Base-by-base conservation (phyloP, 768 basidiomycete genomes). In the Calvatia gigantea region DNA sequence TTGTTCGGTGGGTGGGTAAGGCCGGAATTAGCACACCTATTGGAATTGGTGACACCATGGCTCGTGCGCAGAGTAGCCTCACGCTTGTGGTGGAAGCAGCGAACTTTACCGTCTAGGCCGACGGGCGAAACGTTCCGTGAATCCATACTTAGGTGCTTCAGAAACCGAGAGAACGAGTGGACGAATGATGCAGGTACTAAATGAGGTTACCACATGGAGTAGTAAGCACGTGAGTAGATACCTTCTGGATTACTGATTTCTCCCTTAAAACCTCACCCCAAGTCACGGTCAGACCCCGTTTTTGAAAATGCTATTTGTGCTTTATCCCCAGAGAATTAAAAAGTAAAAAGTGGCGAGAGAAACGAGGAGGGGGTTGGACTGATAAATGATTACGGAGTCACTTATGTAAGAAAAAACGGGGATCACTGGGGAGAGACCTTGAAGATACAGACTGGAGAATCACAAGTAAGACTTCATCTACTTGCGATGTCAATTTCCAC, bases 401-500 rank as follows among this genome's bases (percentile, higher is more conserved):
- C n/a, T n/a, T n/a, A n/a, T n/a, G n/a, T n/a, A n/a, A n/a, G n/a
- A n/a, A n/a, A n/a, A n/a, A n/a, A n/a, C n/a, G n/a, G n/a, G n/a
- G n/a, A n/a, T n/a, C n/a, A n/a, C n/a, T n/a, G n/a, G 17, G 11
- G 17, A 42, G n/a, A 8, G 19, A 21, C 15, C 46, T 35, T 33
- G 27, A 53, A 32, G 35, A 11, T 32, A 35, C 7, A n/a, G 37
- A 35, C 27, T 11, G 8, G 11, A 33, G n/a, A 17, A 25, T 28
- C 8, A 11, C 1, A 25, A 51, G 23, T n/a, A n/a, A 21, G 42
- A 21, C 17, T 41, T 37, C 47, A 25, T 37, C 44, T 53, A 54
- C 27, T 52, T 57, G 57, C 35, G 58, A 60, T 43, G 35, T 5
- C 49, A 63, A 77, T 84, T 50, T 62, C 69, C 15, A 76, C 86